Conservation (phyloP, 164 flowering plant genomes). For the Protea cynaroides region DNA sequence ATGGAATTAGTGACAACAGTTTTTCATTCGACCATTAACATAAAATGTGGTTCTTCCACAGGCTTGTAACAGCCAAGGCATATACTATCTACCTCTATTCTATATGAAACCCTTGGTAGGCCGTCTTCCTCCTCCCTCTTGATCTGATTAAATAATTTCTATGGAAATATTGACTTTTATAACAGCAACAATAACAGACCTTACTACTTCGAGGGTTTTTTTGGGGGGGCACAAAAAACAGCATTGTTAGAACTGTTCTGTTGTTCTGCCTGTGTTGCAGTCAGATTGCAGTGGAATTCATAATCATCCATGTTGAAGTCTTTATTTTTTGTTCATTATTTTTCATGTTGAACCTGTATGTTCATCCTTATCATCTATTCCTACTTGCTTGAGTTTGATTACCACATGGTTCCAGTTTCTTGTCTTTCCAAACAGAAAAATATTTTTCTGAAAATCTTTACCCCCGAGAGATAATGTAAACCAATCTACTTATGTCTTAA, state of each 20-base stretch:
- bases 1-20: too few relatives aligned
- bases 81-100: constrained; percentile 79
- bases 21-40: too few relatives aligned
- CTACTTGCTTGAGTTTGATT: not conserved
- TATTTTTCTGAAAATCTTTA: not conserved
- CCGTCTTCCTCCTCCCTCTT: constrained; percentile 1
- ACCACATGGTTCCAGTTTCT: too few relatives aligned
- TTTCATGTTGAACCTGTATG: constrained; percentile 76
- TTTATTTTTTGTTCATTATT: constrained; percentile 89
- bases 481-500: too few relatives aligned
- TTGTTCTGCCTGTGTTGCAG: constrained; percentile 28
- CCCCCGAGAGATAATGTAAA: not conserved
- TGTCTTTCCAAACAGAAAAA: too few relatives aligned
- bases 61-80: constrained; percentile 83
- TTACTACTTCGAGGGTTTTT: not conserved
- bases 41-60: constrained; percentile 21
- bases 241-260: not conserved
- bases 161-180: not conserved
- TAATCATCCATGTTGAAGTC: constrained; percentile 93
- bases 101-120: constrained; percentile 89
- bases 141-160: not conserved
- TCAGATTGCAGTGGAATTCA: constrained; percentile 87
- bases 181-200: not conserved
- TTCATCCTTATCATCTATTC: not conserved
- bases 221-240: not conserved